Evolutionary conservation across 495 filamentous ascomycete species (phyloP).

Genomic region (Parathielavia appendiculata): DNA sequence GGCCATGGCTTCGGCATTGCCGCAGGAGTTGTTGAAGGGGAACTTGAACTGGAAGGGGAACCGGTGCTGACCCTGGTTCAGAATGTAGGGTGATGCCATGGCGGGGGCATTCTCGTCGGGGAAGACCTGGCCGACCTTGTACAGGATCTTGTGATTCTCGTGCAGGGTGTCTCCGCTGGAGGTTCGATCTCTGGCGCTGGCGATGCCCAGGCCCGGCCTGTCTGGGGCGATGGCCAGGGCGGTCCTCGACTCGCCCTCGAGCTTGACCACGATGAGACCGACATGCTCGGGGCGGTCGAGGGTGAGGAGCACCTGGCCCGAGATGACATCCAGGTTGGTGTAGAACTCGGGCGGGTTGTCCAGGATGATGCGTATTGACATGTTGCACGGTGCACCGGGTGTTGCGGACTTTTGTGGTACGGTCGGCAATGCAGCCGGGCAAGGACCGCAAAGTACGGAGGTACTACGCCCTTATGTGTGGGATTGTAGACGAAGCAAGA

Average conservation of each 20-base stretch:
- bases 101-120: conserved; percentile 60
- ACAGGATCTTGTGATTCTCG: conserved; percentile 57
- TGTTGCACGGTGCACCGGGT: conserved; percentile 38
- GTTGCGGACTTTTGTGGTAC: too few relatives aligned
- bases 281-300: conserved; percentile 62
- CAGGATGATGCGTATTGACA: conserved; percentile 74
- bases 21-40: conserved; percentile 87
- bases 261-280: conserved; percentile 78
- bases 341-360: conserved; percentile 70
- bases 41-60: conserved; percentile 93
- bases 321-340: conserved; percentile 84
- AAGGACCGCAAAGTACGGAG: too few relatives aligned
- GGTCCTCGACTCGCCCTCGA: conserved; percentile 83
- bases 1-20: conserved; percentile 45
- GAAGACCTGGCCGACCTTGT: conserved; percentile 74
- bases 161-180: conserved; percentile 34
- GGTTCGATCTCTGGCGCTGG: conserved; percentile 19
- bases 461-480: too few relatives aligned
- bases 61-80: conserved; percentile 73
- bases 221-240: conserved; percentile 37
- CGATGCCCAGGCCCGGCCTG: conserved; percentile 24
- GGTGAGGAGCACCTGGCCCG: conserved; percentile 57
- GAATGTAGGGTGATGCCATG: conserved; percentile 56
- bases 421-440: too few relatives aligned
- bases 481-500: too few relatives aligned